Percentiles rank a stretch among this genome's conserved stretches.
These are phyloP conservation scores for Emmonsia crescens DNA, from an alignment of 2,329 filamentous ascomycete genomes.

Conservation along the genomic window DNA sequence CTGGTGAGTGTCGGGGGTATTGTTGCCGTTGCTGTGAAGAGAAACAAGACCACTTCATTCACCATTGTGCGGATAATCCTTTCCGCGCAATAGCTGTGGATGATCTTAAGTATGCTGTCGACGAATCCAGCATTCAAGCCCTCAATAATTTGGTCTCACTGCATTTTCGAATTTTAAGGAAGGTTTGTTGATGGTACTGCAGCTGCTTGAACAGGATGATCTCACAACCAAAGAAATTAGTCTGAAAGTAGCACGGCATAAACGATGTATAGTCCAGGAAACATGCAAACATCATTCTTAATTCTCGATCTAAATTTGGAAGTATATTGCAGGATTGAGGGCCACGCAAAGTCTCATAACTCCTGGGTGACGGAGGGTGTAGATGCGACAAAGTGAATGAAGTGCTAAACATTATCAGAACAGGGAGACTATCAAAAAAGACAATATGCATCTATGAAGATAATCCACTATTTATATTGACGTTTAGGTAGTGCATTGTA, in stretches of 20 bases:
- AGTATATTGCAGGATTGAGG: conserved; percentile 19
- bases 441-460: conserved; percentile 12
- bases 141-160: conserved; percentile 18
- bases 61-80: conserved; percentile 25
- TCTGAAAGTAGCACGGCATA: conserved; percentile 25
- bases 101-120: conserved; percentile 30
- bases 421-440: conserved; percentile 25
- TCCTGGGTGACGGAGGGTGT: conserved; percentile 26
- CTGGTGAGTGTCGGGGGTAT: neutral
- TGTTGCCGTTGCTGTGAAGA: neutral
- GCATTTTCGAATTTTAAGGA: conserved; percentile 18
- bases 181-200: neutral
- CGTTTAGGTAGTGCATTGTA: too few species aligned
- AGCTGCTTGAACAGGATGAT: neutral
- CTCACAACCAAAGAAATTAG: conserved; percentile 13
- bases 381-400: conserved; percentile 26
- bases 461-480: too few species aligned
- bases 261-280: conserved; percentile 21
- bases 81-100: too few species aligned
- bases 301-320: conserved; percentile 24
- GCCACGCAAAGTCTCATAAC: conserved; percentile 17
- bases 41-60: neutral
- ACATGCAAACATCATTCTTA: conserved; percentile 19
- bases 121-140: conserved; percentile 21
- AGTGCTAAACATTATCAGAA: conserved; percentile 30